Base-by-base conservation (phyloP, 306 rosid species). In the Acacia crassicarpa region DNA sequence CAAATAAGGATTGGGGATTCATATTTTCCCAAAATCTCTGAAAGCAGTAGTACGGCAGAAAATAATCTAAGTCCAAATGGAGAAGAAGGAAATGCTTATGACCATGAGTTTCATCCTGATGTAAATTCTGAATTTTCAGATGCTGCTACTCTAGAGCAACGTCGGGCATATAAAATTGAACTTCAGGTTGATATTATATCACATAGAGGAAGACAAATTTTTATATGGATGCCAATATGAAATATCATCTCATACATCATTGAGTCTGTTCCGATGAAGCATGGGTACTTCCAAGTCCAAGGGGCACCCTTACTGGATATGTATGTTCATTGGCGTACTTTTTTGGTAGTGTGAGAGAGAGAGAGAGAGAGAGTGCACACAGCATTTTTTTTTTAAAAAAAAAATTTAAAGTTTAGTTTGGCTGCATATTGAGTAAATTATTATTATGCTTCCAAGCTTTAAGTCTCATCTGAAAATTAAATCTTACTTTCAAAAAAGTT, bases 81-180 rank as follows among this genome's bases (percentile, higher is more conserved):
- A 61, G 99, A 96, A 87, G 99, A 96, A 87, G 92, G 89, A 87
- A 83, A 86, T 84, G 85, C 88, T 87, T 84, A 83, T 71, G 99
- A 96, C 84, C 85, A 81, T 76, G 99, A 93, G 82, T 80, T 92
- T 70, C 94, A 96, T 77, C 73, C 94, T 53, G 98, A 96, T 78
- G 85, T 68, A 83, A 88, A 85, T 86, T 85, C 94, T 80, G 97
- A 94, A 81, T 84, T 77, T 81, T 94, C 99, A 75, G 94, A 90
- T 86, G 91, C 99, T 69, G 95, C 94, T 75, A 90, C 94, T 23
- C 92, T 96, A 59, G 99, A 96, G 89, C 99, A 92, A 80, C 93
- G 99, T 10, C 90, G 99, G 74, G 93, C 97, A 72, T 93, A 89
- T 89, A 96, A 93, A 89, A 89, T 91, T 23, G 99, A 96, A 87